Conservation (phyloP, 805 yeast genomes). For the Hanseniaspora thailandica region DNA sequence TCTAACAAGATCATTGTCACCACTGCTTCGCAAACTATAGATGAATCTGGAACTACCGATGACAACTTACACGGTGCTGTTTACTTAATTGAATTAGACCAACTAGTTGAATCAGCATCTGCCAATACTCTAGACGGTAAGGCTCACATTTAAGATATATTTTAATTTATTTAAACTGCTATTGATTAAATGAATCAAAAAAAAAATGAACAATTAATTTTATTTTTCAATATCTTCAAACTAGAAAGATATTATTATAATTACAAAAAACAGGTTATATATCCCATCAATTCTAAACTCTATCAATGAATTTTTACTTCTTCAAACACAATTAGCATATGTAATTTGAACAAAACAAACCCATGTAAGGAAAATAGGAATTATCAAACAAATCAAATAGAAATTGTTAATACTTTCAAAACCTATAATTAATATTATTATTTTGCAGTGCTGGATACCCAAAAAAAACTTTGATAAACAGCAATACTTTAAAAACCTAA, state of each 20-base stretch:
- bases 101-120: background rate
- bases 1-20: constrained; percentile 54
- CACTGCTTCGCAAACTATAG: constrained; percentile 33
- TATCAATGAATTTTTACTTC: too few relatives aligned
- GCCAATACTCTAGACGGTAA: background rate
- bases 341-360: too few relatives aligned
- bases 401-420: background rate
- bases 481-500: background rate
- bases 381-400: too few relatives aligned
- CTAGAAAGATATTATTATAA: background rate
- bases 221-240: background rate
- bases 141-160: background rate
- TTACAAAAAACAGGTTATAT: background rate
- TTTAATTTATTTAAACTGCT: too few relatives aligned
- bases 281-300: background rate
- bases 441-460: background rate
- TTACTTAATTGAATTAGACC: background rate
- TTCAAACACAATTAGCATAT: too few relatives aligned
- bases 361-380: too few relatives aligned
- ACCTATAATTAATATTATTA: background rate
- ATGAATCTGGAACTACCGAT: background rate
- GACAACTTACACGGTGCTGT: constrained; percentile 2
- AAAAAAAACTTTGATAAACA: background rate
- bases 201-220: too few relatives aligned
- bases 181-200: too few relatives aligned